Conservation (phyloP, 805 yeast species). For the Yarrowia yakushimensis region DNA sequence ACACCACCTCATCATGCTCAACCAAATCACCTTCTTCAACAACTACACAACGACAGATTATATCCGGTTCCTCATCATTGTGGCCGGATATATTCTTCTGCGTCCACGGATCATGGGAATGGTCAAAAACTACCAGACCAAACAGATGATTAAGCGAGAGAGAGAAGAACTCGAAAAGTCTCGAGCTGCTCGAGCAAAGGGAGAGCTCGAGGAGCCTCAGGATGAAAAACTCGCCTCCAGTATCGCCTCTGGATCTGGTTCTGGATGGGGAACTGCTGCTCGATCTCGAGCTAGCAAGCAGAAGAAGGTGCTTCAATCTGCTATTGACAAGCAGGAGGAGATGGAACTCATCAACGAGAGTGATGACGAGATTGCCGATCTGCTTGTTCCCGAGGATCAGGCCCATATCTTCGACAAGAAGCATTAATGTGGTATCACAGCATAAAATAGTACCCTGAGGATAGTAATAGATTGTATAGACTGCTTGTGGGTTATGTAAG, state of each 20-base stretch:
- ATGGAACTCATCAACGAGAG: not conserved
- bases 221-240: conserved; percentile 55
- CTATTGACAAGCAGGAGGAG: conserved; percentile 2
- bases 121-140: conserved; percentile 23
- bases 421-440: no score
- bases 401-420: conserved; percentile 9
- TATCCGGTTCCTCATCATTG: conserved; percentile 25
- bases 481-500: no score
- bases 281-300: conserved; percentile 15
- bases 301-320: conserved; percentile 4
- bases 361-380: conserved; percentile 23
- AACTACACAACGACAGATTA: conserved; percentile 21
- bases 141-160: conserved; percentile 24
- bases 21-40: conserved; percentile 20
- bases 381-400: conserved; percentile 11
- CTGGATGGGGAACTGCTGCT: conserved; percentile 24
- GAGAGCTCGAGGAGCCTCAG: not conserved
- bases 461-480: no score
- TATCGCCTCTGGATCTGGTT: conserved; percentile 55
- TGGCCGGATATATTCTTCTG: conserved; percentile 21
- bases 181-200: not conserved
- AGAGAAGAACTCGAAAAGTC: conserved; percentile 1
- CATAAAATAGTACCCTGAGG: no score
- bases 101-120: conserved; percentile 23
- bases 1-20: conserved; percentile 16